A percentile compares a stretch with the other conserved stretches of the same genome.
Conservation (phyloP, 2,329 filamentous ascomycete genomes). For the Knoxdaviesia proteae region DNA sequence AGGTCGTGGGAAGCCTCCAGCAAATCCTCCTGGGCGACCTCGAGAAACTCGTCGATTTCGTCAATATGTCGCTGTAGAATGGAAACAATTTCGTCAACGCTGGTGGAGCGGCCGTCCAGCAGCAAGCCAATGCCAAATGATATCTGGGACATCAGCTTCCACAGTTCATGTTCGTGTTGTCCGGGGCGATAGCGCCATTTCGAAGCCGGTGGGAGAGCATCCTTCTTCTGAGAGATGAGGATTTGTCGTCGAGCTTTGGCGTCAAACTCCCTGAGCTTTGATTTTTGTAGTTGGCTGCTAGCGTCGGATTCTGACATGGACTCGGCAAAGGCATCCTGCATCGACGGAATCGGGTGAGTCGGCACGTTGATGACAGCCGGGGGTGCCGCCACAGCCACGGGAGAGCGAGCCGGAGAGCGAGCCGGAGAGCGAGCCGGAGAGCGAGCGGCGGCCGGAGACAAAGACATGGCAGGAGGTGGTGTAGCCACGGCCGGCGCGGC, state of each 20-base stretch:
- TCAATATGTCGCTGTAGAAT: conserved; percentile 87
- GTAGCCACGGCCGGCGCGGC: too few species aligned
- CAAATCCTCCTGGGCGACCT: conserved; percentile 70
- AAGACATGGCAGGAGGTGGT: too few species aligned
- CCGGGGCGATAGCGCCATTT: conserved; percentile 57
- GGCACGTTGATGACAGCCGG: conserved; percentile 10
- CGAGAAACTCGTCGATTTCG: conserved; percentile 79
- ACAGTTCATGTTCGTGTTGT: conserved; percentile 67
- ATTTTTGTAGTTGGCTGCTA: conserved; percentile 15
- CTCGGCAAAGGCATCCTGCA: conserved; percentile 70
- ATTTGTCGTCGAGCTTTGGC: conserved; percentile 41
- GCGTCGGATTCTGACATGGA: conserved; percentile 42
- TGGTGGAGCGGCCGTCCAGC: conserved; percentile 69
- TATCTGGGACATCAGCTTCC: conserved; percentile 81
- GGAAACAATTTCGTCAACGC: conserved; percentile 65
- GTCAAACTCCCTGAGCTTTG: conserved; percentile 30
- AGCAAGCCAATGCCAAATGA: conserved; percentile 83
- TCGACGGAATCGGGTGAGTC: conserved; percentile 48
- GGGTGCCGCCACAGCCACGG: too few species aligned
- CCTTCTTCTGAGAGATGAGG: conserved; percentile 46
- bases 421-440: too few species aligned
- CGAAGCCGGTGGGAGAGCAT: conserved; percentile 50
- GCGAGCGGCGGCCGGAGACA: too few species aligned
- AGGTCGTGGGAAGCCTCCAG: conserved; percentile 61
- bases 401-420: too few species aligned